Evolutionary conservation across 2,329 filamentous ascomycete species (phyloP), one percentile per base, ranked within the genome.

Genomic region (Aspergillus sergii): DNA sequence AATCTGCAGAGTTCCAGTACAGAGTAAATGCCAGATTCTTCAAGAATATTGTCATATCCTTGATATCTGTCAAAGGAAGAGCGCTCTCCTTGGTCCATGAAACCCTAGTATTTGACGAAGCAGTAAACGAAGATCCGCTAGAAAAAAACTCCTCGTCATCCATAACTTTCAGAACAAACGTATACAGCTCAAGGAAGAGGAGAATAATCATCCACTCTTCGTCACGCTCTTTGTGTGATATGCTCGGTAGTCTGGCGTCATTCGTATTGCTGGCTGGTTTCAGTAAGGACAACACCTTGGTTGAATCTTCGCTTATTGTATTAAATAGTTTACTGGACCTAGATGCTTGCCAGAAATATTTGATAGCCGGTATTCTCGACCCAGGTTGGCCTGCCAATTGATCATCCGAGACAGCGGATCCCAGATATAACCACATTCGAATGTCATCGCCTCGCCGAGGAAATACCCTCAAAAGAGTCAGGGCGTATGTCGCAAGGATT

Each of bases 91-190:
- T 81, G 11, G 79, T 81, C 77, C 90, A 65, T 80, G 83, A 76
- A 83, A 84, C 66, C 85, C 83, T 59, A 81, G 83, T 58, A 82
- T 85, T 60, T 71, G 81, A 28, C 76, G 80, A 32, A 75, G 80
- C 74, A n/a, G 76, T 69, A 23, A 80, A 68, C 30, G 82, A 80
- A 45, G 77, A 80, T 65, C 86, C 79, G 60, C 84, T 84, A 61
- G 88, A 86, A 65, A 96, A 91, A 74, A 99, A 99, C 71, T 99
- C 95, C 68, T 98, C 94, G 67, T 99, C 95, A 69, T 99, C 95
- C 75, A 94, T 96, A 39, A 98, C 88, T 69, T 95, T 91, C 14
- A 98, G 82, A 2, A 97, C 88, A 74, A 98, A 98, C 2, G 91
- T 93, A 75, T 97, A 99, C 0, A 99, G 85, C 71, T 99, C 95